Evolutionary conservation across 176 grass and related monocot genomes (phyloP), one percentile per base, ranked within the genome.

Genomic region (Cenchrus fungigraminus): DNA sequence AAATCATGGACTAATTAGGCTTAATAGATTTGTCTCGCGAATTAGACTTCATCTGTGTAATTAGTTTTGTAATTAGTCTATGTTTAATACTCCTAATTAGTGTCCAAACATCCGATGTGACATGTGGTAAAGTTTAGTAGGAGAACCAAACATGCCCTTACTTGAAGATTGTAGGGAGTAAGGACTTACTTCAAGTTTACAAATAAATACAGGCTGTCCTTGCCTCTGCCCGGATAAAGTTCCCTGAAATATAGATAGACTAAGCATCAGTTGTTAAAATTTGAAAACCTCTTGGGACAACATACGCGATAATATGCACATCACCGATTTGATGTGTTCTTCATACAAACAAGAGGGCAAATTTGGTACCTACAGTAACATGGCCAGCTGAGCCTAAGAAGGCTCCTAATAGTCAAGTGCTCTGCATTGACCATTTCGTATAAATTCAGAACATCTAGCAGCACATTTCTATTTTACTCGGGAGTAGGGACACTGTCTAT

Each of bases 141-240:
- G 37, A 4, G 37, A 40, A 40, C 37, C 37, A 40, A 40, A 40
- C 37, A 40, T 40, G 37, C 37, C 37, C 37, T 40, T 40, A 40
- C 37, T 40, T 40, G 25, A 25, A 25, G 25, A 25, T 25, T 40
- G 37, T 40, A 46, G 49, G 49, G 49, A 51, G 9, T 51, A 77
- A 14, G 56, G 70, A 90, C 95, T 98, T 95, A 98, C 95, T 94
- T 99, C 97, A 44, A 99, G 97, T 84, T 91, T 99, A 94, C 97
- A 99, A 79, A 99, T 99, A 82, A 96, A 94, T 43, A 99, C 97
- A 75, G 94, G 97, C 11, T 94, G 97, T 64, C 94, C 91, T 83
- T 99, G 97, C 82, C 97, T 92, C 82, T 94, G 91, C 57, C 94
- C 94, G 44, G 94, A 97, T 83, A 99, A 96, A 84, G 91, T 92